These are phyloP conservation scores for Pisolithus albus DNA, from an alignment of 768 basidiomycete species.

Conservation along the genomic window DNA sequence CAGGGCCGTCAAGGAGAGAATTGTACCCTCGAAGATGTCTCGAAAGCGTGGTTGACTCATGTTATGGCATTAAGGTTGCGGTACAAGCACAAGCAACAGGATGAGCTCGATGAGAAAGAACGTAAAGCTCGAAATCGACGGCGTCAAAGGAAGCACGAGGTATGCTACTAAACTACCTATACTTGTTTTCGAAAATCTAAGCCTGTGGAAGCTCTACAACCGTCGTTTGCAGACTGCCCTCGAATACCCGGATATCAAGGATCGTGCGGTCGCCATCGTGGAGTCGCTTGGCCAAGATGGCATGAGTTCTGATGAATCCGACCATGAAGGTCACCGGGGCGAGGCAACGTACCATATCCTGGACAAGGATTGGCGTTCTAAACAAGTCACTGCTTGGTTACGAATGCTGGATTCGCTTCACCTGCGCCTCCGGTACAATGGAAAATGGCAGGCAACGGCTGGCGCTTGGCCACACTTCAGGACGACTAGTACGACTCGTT, in stretches of 20 bases:
- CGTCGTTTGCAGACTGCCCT: background rate
- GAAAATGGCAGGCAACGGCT: background rate
- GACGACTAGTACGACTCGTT: background rate
- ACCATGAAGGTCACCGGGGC: background rate
- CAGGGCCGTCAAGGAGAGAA: background rate
- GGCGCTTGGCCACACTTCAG: background rate
- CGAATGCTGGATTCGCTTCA: background rate
- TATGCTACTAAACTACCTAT: background rate
- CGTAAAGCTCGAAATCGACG: background rate
- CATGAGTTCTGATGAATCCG: constrained; percentile 3
- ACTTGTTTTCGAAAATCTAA: background rate
- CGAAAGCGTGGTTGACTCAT: background rate
- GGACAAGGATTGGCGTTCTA: background rate
- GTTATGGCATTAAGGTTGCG: background rate
- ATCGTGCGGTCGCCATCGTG: background rate
- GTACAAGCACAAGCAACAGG: background rate
- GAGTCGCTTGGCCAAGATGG: background rate
- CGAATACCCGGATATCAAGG: background rate
- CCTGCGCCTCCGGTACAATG: background rate
- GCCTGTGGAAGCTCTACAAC: background rate
- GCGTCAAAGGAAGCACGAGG: background rate
- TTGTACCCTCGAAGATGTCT: background rate
- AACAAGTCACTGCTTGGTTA: background rate
- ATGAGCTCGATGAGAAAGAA: background rate
- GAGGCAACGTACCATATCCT: background rate